Evolutionary conservation across 441 rosid genomes (phyloP), one percentile per base, ranked within the genome.

Genomic region (Manihot esculenta): DNA sequence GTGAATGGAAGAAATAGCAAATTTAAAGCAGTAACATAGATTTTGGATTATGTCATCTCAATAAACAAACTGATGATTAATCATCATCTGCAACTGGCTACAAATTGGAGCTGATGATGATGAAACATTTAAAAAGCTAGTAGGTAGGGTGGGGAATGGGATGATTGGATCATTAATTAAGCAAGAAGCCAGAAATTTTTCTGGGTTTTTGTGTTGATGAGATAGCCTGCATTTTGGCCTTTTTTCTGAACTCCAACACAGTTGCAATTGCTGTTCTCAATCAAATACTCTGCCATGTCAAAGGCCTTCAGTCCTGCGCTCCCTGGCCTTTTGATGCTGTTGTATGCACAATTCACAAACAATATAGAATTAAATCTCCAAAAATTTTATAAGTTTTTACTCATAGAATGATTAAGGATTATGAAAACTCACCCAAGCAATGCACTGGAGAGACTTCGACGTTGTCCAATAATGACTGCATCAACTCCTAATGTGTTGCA

Each of bases 141-240:
- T 41, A 44, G 71, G 51, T 49, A 8, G 62, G 68, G n/a, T n/a
- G n/a, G n/a, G n/a, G n/a, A n/a, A n/a, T n/a, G n/a, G n/a, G n/a
- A n/a, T n/a, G n/a, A n/a, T n/a, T n/a, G n/a, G n/a, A n/a, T n/a
- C n/a, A 58, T 80, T 75, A 72, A 58, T 80, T 75, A 93, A 23
- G 97, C 97, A 65, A 94, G 82, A 18, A 92, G 95, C 97, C 99
- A 94, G 83, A 90, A 92, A 72, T 94, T 94, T 78, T 83, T 89
- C 48, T 83, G 93, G 35, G 94, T 88, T 84, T 88, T 94, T 45
- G 94, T 84, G 72, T 92, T 94, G 72, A 90, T 94, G 64, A 92
- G 91, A 77, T 88, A 92, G 21, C 99, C 97, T 65, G 84, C 92
- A 66, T 86, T 94, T 67, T 87, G 95, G 24, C 97, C 93, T 78